Base-by-base conservation (phyloP, 164 flowering plant genomes). In the Stephania yunnanensis region DNA sequence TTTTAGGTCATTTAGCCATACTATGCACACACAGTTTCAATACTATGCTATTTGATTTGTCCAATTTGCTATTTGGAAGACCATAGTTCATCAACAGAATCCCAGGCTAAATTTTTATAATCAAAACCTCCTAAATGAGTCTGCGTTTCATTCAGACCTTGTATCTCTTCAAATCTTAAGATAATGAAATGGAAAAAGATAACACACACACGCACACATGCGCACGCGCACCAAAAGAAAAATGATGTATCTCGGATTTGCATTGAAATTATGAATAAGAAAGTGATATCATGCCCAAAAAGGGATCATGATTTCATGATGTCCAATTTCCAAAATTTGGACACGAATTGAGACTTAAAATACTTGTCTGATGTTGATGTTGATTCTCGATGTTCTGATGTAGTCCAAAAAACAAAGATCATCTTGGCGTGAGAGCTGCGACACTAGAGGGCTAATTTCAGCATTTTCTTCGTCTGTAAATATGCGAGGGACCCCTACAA, bases 281-380 rank as follows among this genome's bases (percentile, higher is more conserved):
- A 71, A 71, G 50, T 73, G 52, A 73, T 29, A 46, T 48, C 71
- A 17, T 48, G 29, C 30, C 19, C 78, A 65, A 20, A 65, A 65
- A 45, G 78, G 71, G 61, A 71, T 65, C 78, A 64, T 48, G 30
- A 30, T 71, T 65, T 19, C 48, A 9, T 17, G 44, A 67, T 17
- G 66, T 36, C 15, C 61, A 9, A 67, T 11, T 71, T 64, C 31
- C 72, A 70, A 69, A 73, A 64, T 48, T 78, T 74, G 20, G 71
- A n/a, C 45, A 61, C 36, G 71, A 66, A 73, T 44, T 52, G 42
- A 65, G 19, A 71, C 70, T 87, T 79, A 92, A 69, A 80, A 87
- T 20, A 95, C 98, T 89, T 93, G 97, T 87, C 97, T 89, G 79
- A 95, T 90, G 76, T 92, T 95, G 74, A 93, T 88, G 82, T 95